Percentiles rank a stretch among this genome's conserved stretches.
Evolutionary conservation across 768 basidiomycete species (phyloP).

Genomic region (Serpula lacrymans): DNA sequence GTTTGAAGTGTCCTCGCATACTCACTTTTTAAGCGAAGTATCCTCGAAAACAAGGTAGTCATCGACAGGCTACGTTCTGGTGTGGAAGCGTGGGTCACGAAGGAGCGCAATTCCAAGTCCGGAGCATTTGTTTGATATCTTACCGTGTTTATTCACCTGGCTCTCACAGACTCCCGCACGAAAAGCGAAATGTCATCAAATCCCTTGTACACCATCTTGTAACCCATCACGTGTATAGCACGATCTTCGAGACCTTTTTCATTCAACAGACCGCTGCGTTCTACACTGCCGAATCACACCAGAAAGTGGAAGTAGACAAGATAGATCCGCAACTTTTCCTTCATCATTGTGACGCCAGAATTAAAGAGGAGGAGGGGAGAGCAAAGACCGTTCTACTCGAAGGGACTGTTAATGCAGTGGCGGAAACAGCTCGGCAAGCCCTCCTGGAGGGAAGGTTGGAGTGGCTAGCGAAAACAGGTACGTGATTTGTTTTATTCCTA

Average conservation of each 20-base stretch:
- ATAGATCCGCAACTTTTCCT: slow-evolving; percentile 52
- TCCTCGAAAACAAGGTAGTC: slow-evolving; percentile 49
- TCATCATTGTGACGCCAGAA: slow-evolving; percentile 39
- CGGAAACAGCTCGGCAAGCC: slow-evolving; percentile 52
- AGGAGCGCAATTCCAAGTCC: slow-evolving; percentile 48
- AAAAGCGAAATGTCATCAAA: slow-evolving; percentile 40
- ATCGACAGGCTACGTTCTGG: slow-evolving; percentile 40
- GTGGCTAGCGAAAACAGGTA: slow-evolving; percentile 42
- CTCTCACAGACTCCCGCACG: slow-evolving; percentile 24
- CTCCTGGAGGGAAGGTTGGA: slow-evolving; percentile 42
- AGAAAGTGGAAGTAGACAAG: slow-evolving; percentile 28
- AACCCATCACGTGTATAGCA: slow-evolving; percentile 51
- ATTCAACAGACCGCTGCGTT: slow-evolving; percentile 47
- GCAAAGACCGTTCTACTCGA: slow-evolving; percentile 48
- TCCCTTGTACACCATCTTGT: slow-evolving; percentile 56
- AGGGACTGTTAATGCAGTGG: slow-evolving; percentile 46
- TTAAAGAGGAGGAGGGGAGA: slow-evolving; percentile 57
- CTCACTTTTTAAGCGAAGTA: slow-evolving; percentile 42
- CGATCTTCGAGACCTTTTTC: slow-evolving; percentile 55
- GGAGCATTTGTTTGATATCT: neutral
- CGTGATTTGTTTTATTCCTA: slow-evolving; percentile 19
- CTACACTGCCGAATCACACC: slow-evolving; percentile 50
- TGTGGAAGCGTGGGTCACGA: slow-evolving; percentile 48
- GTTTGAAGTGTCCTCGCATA: slow-evolving; percentile 54
- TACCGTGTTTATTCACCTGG: slow-evolving; percentile 3